These are phyloP conservation scores for Saposhnikovia divaricata DNA, from an alignment of 129 eudicot genomes.

Conservation along the genomic window DNA sequence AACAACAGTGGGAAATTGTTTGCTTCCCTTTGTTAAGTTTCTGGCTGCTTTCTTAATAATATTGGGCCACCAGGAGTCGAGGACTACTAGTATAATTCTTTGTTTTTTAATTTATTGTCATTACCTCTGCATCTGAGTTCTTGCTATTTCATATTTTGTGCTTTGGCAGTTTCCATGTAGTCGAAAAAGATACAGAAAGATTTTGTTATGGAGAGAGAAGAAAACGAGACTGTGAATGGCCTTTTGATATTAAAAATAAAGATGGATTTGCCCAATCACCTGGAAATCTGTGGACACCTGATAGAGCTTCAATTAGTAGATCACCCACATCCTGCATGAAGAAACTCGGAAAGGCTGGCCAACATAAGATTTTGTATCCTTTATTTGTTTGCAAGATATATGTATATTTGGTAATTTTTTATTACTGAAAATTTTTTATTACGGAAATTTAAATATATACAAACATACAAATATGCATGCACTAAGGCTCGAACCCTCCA, in stretches of 20 bases:
- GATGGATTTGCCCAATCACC: not conserved
- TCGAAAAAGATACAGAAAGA: not conserved
- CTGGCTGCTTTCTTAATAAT: too few species aligned
- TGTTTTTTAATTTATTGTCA: too few species aligned
- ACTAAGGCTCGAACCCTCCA: too few species aligned
- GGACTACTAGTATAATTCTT: too few species aligned
- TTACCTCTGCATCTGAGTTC: too few species aligned
- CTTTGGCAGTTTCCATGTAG: not conserved
- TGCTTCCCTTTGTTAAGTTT: too few species aligned
- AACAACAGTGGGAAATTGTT: too few species aligned
- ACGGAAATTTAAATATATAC: too few species aligned
- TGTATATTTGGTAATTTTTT: too few species aligned
- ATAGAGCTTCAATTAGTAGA: not conserved
- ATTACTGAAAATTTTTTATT: too few species aligned
- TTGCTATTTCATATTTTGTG: too few species aligned
- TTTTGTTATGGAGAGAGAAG: not conserved
- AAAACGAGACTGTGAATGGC: not conserved
- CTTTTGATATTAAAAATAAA: not conserved
- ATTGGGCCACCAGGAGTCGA: too few species aligned
- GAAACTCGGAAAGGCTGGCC: not conserved
- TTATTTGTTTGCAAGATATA: not conserved
- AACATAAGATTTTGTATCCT: not conserved
- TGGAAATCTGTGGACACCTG: not conserved
- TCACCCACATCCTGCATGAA: not conserved
- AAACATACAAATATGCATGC: not conserved